Conservation (phyloP, 345 rosid species). For the Dimocarpus longan region DNA sequence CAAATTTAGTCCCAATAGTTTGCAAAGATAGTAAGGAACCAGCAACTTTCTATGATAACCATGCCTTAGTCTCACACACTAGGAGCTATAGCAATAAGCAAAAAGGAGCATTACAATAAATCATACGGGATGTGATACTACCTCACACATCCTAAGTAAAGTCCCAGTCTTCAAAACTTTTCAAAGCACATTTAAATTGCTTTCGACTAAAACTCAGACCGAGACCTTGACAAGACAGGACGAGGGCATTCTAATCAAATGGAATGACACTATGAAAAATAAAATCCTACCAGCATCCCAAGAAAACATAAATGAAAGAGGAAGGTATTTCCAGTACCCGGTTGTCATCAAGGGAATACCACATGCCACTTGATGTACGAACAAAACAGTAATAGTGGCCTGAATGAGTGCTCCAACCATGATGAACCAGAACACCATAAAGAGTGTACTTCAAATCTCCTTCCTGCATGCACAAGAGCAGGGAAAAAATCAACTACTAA, state of each 20-base stretch:
- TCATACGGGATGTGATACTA: not conserved
- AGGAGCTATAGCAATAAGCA: not conserved
- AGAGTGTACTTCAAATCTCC: conserved; percentile 87
- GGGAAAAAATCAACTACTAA: not conserved
- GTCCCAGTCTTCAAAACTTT: not conserved
- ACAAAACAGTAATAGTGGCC: conserved; percentile 93
- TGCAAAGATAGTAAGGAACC: not conserved
- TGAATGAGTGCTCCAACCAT: conserved; percentile 82
- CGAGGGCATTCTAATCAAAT: conserved; percentile 6
- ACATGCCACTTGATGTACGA: conserved; percentile 89
- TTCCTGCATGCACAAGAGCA: conserved; percentile 55
- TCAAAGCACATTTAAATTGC: not conserved
- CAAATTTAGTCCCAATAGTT: not conserved
- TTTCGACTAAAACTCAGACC: not conserved
- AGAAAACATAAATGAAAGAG: conserved; percentile 21
- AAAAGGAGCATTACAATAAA: not conserved
- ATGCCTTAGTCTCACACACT: not conserved
- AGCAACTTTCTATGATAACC: not conserved
- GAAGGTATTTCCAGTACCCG: conserved; percentile 47
- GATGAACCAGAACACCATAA: conserved; percentile 92
- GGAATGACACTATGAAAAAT: not conserved
- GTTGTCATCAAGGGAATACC: conserved; percentile 95
- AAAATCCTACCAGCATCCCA: conserved; percentile 18
- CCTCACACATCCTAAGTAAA: not conserved
- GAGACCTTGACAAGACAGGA: not conserved